Conservation (phyloP, 345 rosid genomes). For the Excoecaria cochinchinensis region DNA sequence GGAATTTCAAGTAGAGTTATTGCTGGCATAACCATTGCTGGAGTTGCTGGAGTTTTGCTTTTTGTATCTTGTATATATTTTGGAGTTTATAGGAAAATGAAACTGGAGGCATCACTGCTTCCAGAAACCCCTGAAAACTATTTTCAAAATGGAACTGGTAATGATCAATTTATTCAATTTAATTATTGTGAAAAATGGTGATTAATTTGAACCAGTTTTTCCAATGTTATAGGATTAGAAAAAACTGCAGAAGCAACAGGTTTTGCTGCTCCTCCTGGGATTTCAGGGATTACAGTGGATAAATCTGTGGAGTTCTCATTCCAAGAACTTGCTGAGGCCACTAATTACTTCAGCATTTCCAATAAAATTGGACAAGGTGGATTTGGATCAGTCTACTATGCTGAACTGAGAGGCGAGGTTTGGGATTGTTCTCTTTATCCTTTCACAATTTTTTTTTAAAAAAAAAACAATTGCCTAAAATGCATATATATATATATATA, state of each 20-base stretch:
- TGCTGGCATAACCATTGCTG: conserved; percentile 44
- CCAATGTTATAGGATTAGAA: conserved; percentile 7
- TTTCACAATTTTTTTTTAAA: not conserved
- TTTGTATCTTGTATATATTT: conserved; percentile 18
- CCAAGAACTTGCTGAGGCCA: conserved; percentile 87
- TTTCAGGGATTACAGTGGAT: conserved; percentile 67
- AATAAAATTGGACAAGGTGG: conserved; percentile 94
- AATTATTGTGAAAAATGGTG: not conserved
- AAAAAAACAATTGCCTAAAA: too few species aligned
- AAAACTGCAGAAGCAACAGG: conserved; percentile 28
- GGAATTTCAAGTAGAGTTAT: conserved; percentile 35
- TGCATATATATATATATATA: too few species aligned
- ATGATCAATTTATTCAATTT: too few species aligned
- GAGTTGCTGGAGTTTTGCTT: conserved; percentile 25
- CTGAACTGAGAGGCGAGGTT: conserved; percentile 95
- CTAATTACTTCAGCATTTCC: conserved; percentile 76
- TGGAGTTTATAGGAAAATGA: conserved; percentile 29
- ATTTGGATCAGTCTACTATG: conserved; percentile 85
- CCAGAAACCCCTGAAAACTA: conserved; percentile 23
- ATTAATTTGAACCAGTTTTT: not conserved
- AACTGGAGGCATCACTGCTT: conserved; percentile 22
- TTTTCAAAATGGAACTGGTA: conserved; percentile 27
- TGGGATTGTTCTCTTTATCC: conserved; percentile 9
- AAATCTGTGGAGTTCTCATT: conserved; percentile 83
- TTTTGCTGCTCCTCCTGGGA: conserved; percentile 34